phyloP scores from a whole-genome alignment of 257 asterid genomes.

The Forsythia suspensa region DNA sequence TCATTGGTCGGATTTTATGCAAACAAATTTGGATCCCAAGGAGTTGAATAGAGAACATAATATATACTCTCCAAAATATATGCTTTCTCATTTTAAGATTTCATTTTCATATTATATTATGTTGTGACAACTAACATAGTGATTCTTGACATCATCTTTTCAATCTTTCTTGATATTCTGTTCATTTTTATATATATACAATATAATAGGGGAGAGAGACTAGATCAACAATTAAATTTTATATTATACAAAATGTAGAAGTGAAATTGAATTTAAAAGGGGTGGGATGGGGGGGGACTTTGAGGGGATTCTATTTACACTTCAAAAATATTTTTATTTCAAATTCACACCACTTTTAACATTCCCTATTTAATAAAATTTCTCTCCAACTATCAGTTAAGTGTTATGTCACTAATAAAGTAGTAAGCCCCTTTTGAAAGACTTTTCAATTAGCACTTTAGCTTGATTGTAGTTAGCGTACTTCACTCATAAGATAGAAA shows the following conservation, averaged over 20 bases:
- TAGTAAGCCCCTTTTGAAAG: too few relatives aligned
- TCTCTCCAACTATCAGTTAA: too few relatives aligned
- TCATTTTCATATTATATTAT: background rate
- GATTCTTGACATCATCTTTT: background rate
- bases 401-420: too few relatives aligned
- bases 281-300: too few relatives aligned
- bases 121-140: background rate
- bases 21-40: background rate
- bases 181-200: background rate
- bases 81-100: background rate
- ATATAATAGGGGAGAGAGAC: background rate
- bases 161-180: background rate
- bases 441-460: too few relatives aligned
- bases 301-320: background rate
- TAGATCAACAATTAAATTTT: background rate
- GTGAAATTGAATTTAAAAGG: too few relatives aligned
- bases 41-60: conserved; percentile 2
- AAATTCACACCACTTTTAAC: too few relatives aligned
- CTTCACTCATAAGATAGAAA: too few relatives aligned
- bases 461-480: background rate
- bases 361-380: too few relatives aligned
- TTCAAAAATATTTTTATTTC: background rate
- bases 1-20: background rate
- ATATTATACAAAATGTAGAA: too few relatives aligned
- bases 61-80: background rate